Percentiles rank a stretch among this genome's conserved stretches.
Conservation (phyloP, 108 stramenopile genomes). For the Cyclotella choctawhatcheeana region DNA sequence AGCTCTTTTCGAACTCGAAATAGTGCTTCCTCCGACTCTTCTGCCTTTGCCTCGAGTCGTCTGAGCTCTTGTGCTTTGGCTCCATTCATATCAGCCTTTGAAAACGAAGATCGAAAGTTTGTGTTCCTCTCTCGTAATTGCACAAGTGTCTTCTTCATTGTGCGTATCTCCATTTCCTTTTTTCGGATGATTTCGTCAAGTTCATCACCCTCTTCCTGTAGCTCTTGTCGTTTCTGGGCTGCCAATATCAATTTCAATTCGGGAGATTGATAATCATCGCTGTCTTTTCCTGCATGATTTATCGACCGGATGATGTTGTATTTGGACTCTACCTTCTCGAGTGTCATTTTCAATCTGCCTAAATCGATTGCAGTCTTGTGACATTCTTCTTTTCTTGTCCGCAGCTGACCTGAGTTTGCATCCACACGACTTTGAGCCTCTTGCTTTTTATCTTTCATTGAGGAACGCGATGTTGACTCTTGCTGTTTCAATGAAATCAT, state of each 20-base stretch:
- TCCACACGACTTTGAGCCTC: slow-evolving; percentile 61
- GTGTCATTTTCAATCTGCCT: slow-evolving; percentile 52
- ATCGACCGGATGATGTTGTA: slow-evolving; percentile 56
- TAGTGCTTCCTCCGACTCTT: slow-evolving; percentile 56
- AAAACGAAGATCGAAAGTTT: slow-evolving; percentile 34
- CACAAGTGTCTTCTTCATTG: slow-evolving; percentile 33
- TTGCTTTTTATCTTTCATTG: slow-evolving; percentile 71
- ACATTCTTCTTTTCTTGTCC: slow-evolving; percentile 75
- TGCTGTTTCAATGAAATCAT: slow-evolving; percentile 77
- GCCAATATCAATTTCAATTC: slow-evolving; percentile 83
- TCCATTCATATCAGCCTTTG: slow-evolving; percentile 48
- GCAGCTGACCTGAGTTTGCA: slow-evolving; percentile 64
- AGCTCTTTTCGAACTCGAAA: slow-evolving; percentile 73
- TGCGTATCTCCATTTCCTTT: slow-evolving; percentile 45
- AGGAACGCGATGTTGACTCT: slow-evolving; percentile 61
- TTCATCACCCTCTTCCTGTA: slow-evolving; percentile 85
- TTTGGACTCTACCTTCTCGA: slow-evolving; percentile 74
- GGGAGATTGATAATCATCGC: slow-evolving; percentile 60
- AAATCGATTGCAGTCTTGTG: slow-evolving; percentile 78
- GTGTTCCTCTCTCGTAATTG: slow-evolving; percentile 28
- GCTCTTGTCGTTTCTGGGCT: slow-evolving; percentile 86
- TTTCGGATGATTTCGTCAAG: slow-evolving; percentile 73
- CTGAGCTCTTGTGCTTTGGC: slow-evolving; percentile 51
- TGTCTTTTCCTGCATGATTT: slow-evolving; percentile 43
- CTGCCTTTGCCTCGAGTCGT: slow-evolving; percentile 61